phyloP scores from a whole-genome alignment of 2,329 filamentous ascomycete genomes.

The Aspergillus terreus region DNA sequence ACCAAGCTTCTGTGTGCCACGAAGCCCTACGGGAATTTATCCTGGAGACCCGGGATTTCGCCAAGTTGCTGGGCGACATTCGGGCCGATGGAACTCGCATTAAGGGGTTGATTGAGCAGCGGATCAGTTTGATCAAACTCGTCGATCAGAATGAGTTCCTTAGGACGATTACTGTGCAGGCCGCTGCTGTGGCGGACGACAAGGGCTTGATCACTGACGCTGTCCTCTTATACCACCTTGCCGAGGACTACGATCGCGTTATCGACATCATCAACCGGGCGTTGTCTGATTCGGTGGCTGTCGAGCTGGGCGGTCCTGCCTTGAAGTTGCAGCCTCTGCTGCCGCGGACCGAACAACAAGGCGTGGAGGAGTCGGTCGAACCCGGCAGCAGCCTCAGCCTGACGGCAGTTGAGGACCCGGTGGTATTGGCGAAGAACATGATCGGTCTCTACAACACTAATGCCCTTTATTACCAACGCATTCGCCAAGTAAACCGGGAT shows the following conservation, averaged over 20 bases:
- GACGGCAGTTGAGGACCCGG: constrained; percentile 65
- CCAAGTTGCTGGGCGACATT: constrained; percentile 88
- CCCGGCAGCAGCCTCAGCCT: constrained; percentile 53
- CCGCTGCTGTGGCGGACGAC: constrained; percentile 88
- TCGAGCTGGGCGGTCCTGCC: constrained; percentile 78
- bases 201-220: constrained; percentile 91
- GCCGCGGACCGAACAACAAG: constrained; percentile 52
- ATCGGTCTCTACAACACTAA: constrained; percentile 59
- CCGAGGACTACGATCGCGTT: constrained; percentile 94
- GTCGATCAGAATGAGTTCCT: constrained; percentile 79
- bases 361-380: constrained; percentile 32
- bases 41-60: constrained; percentile 95
- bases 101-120: constrained; percentile 80
- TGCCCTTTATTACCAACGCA: constrained; percentile 58
- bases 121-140: constrained; percentile 75
- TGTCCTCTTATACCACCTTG: constrained; percentile 88
- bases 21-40: constrained; percentile 91
- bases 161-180: constrained; percentile 86
- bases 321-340: constrained; percentile 76
- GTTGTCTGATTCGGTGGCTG: constrained; percentile 80
- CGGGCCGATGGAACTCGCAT: constrained; percentile 79
- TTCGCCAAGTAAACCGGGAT: constrained; percentile 56
- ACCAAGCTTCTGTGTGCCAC: constrained; percentile 79
- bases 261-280: constrained; percentile 84
- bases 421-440: constrained; percentile 61